phyloP scores from a whole-genome alignment of 257 asterid species.

The Petrea volubilis region DNA sequence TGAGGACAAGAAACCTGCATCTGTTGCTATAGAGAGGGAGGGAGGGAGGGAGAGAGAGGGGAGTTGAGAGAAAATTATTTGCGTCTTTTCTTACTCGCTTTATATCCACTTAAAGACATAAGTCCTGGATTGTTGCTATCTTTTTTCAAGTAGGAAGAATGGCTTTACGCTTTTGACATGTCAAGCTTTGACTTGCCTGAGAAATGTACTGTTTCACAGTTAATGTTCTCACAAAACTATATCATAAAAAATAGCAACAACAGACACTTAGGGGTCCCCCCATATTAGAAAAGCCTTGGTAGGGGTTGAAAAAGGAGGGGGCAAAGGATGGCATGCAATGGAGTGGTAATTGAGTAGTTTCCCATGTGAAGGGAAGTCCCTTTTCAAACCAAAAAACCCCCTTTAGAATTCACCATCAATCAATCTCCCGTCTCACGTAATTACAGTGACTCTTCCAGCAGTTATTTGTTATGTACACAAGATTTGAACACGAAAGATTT shows the following conservation, averaged over 20 bases:
- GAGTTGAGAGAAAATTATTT: too few relatives aligned
- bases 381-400: constrained; percentile 19
- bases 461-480: too few relatives aligned
- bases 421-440: constrained; percentile 23
- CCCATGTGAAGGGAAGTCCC: constrained; percentile 54
- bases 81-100: too few relatives aligned
- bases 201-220: constrained; percentile 21
- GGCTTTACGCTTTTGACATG: constrained; percentile 31
- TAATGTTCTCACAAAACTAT: constrained; percentile 25
- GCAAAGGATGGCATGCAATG: constrained; percentile 35
- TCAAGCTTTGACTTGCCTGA: constrained; percentile 25
- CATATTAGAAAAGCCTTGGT: constrained; percentile 23
- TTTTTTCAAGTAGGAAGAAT: constrained; percentile 16
- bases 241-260: constrained; percentile 31
- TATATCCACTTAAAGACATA: constrained; percentile 16
- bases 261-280: constrained; percentile 40
- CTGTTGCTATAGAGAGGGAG: too few relatives aligned
- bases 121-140: constrained; percentile 17
- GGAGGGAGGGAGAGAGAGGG: too few relatives aligned
- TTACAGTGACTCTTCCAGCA: too few relatives aligned
- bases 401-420: constrained; percentile 33
- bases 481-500: too few relatives aligned
- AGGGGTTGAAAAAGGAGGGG: constrained; percentile 14
- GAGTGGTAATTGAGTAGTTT: constrained; percentile 62
- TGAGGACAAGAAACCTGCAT: too few relatives aligned